These are phyloP conservation scores for Aspergillus hortae DNA, from an alignment of 2,329 filamentous ascomycete species.

Conservation along the genomic window DNA sequence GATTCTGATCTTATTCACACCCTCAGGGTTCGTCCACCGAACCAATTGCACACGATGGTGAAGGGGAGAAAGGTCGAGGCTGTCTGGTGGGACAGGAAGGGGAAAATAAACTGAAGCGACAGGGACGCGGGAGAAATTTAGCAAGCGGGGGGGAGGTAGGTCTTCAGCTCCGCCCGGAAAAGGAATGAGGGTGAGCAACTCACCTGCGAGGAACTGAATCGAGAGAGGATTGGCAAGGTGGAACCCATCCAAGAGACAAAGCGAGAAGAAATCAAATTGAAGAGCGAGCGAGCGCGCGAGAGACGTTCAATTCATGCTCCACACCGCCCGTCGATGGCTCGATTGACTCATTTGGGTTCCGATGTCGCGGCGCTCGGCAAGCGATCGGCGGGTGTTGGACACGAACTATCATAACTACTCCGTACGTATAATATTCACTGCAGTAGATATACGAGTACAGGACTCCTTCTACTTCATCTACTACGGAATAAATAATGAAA, in stretches of 20 bases:
- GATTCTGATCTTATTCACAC: background rate
- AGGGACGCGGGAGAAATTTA: background rate
- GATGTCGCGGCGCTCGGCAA: slow-evolving; percentile 11
- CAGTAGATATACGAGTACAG: too few relatives aligned
- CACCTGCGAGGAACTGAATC: background rate
- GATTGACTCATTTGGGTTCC: slow-evolving; percentile 19
- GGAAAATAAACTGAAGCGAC: background rate
- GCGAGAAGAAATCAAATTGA: background rate
- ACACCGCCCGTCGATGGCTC: background rate
- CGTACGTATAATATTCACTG: too few relatives aligned
- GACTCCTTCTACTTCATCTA: too few relatives aligned
- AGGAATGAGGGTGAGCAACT: background rate
- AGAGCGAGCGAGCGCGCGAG: background rate
- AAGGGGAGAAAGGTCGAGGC: slow-evolving; percentile 1
- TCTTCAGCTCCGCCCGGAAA: slow-evolving; percentile 1
- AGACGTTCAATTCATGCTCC: background rate
- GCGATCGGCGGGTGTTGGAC: too few relatives aligned
- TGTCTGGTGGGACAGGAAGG: background rate
- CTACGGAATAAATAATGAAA: too few relatives aligned
- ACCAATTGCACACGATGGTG: background rate
- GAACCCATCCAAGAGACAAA: background rate
- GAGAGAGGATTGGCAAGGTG: background rate
- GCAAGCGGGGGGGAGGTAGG: background rate
- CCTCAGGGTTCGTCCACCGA: background rate
- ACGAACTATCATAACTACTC: too few relatives aligned